A percentile compares a stretch with the other conserved stretches of the same genome.
phyloP scores from a whole-genome alignment of 1,139 yeast genomes.

The Hansenula lynferdii region DNA sequence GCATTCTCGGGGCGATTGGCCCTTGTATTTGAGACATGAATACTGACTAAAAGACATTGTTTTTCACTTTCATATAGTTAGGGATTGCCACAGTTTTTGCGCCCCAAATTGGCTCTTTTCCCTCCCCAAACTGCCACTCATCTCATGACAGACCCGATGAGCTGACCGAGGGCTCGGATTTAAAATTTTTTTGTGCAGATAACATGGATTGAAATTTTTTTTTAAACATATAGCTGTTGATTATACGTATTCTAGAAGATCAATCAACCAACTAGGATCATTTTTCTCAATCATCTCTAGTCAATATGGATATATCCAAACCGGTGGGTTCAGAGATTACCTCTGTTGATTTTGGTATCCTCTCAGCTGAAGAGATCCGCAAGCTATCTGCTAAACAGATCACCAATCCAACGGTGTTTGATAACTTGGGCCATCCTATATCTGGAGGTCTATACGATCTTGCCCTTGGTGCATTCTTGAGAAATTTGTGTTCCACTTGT shows the following conservation, averaged over 20 bases:
- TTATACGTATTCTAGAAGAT: background rate
- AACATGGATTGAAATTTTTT: conserved; percentile 4
- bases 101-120: too few relatives aligned
- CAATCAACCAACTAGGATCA: background rate
- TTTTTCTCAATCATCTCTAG: background rate
- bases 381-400: conserved; percentile 90
- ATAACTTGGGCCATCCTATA: conserved; percentile 93
- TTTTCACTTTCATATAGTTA: too few relatives aligned
- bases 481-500: conserved; percentile 88
- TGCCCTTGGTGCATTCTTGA: conserved; percentile 87
- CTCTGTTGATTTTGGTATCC: conserved; percentile 88
- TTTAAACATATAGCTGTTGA: background rate
- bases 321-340: conserved; percentile 94
- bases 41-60: too few relatives aligned
- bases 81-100: too few relatives aligned
- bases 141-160: too few relatives aligned
- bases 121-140: too few relatives aligned
- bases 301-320: conserved; percentile 85
- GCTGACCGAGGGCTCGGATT: conserved; percentile 9
- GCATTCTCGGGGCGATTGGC: background rate
- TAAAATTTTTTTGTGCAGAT: conserved; percentile 1
- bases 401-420: conserved; percentile 92
- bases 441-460: conserved; percentile 92
- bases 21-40: background rate
- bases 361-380: conserved; percentile 78